Conservation (phyloP, 805 yeast species). For the Myxozyma lipomycoides region DNA sequence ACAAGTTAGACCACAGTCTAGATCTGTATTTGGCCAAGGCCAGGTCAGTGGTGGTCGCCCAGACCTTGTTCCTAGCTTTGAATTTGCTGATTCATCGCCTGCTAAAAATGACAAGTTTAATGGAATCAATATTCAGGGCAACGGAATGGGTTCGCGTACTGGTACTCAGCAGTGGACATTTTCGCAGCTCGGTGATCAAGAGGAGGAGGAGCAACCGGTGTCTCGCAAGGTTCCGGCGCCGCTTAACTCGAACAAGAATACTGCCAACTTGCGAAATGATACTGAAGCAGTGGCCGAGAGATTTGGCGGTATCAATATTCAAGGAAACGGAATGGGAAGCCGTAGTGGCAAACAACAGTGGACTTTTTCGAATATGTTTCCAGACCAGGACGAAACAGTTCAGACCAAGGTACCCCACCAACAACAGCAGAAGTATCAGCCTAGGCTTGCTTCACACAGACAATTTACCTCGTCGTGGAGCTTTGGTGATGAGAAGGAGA, state of each 20-base stretch:
- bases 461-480: constrained; percentile 24
- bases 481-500: constrained; percentile 21
- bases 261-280: not conserved
- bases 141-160: constrained; percentile 23
- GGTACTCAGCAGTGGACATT: constrained; percentile 13
- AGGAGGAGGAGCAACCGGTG: constrained; percentile 3
- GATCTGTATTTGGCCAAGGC: not conserved
- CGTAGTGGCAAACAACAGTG: constrained; percentile 20
- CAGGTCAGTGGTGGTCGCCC: constrained; percentile 6
- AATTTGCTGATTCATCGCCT: constrained; percentile 9
- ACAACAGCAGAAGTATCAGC: constrained; percentile 12
- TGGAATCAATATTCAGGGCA: constrained; percentile 21
- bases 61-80: constrained; percentile 10
- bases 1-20: not conserved
- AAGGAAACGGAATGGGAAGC: constrained; percentile 27
- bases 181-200: constrained; percentile 6
- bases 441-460: constrained; percentile 14
- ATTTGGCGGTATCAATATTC: constrained; percentile 18
- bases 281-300: not conserved
- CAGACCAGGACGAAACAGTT: not conserved
- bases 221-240: not conserved
- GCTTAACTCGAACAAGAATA: not conserved
- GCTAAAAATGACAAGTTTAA: constrained; percentile 1
- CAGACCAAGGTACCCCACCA: not conserved
- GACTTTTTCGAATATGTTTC: constrained; percentile 3